Percentiles rank a stretch among this genome's conserved stretches.
phyloP scores from a whole-genome alignment of 2,329 filamentous ascomycete species.

The Apiospora malaysiana region DNA sequence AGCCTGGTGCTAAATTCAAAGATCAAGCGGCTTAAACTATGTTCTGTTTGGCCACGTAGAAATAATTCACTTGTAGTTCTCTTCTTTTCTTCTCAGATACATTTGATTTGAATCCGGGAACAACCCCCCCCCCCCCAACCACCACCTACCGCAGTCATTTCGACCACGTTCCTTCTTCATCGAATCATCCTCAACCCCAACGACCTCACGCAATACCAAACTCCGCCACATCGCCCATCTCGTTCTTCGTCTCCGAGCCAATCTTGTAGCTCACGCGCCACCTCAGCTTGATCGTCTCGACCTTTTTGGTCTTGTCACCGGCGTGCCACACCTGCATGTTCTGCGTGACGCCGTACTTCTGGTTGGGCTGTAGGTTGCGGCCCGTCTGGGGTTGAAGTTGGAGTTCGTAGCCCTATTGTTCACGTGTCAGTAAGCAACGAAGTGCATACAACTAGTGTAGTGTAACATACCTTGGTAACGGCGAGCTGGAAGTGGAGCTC shows the following conservation, averaged over 20 bases:
- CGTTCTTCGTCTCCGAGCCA: conserved; percentile 69
- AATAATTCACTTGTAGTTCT: background rate
- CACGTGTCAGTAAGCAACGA: conserved; percentile 16
- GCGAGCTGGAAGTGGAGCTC: conserved; percentile 91
- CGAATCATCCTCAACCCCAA: background rate
- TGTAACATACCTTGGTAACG: conserved; percentile 78
- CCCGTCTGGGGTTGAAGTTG: conserved; percentile 86
- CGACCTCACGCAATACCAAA: conserved; percentile 69
- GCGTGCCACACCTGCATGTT: conserved; percentile 77
- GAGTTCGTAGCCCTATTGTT: conserved; percentile 73
- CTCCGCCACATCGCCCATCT: conserved; percentile 84
- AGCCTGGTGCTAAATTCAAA: no score
- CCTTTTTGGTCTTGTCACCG: conserved; percentile 70
- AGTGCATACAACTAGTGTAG: no score
- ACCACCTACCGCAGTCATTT: no score
- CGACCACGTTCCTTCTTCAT: background rate
- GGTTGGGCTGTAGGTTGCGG: conserved; percentile 75
- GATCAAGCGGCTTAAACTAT: background rate
- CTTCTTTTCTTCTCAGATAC: background rate
- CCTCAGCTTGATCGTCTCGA: conserved; percentile 82
- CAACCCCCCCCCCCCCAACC: background rate
- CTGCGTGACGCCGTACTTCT: conserved; percentile 78
- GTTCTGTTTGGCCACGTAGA: background rate
- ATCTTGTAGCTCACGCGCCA: conserved; percentile 87
- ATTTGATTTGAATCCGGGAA: background rate